phyloP scores from a whole-genome alignment of 371 early-diverging fungal genomes.

The Rhizopus delemar region DNA sequence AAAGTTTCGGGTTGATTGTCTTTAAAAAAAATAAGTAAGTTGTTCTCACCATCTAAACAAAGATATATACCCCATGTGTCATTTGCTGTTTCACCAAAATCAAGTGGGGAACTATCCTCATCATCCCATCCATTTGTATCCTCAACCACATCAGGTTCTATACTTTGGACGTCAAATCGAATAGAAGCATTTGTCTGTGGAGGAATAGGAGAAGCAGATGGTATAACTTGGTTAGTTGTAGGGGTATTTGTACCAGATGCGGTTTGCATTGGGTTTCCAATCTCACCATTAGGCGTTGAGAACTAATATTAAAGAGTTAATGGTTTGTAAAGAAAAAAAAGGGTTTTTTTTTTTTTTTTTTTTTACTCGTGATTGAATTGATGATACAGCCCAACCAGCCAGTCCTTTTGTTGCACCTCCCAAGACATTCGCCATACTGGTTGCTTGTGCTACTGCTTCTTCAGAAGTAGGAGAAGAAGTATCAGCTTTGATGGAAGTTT shows the following conservation, averaged over 20 bases:
- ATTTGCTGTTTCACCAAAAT: slow-evolving; percentile 15
- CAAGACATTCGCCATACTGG: slow-evolving; percentile 38
- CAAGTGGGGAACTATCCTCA: slow-evolving; percentile 26
- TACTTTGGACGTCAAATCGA: slow-evolving; percentile 4
- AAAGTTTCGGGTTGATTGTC: slow-evolving; percentile 1
- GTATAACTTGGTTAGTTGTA: neutral
- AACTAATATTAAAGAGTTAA: slow-evolving; percentile 16
- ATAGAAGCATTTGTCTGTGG: neutral
- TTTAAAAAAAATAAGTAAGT: too few relatives aligned
- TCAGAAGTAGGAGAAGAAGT: slow-evolving; percentile 13
- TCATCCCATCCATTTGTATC: slow-evolving; percentile 37
- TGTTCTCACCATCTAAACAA: too few relatives aligned
- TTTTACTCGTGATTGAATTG: slow-evolving; percentile 45
- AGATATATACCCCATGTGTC: slow-evolving; percentile 38
- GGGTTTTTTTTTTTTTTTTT: slow-evolving; percentile 15
- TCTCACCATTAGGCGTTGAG: slow-evolving; percentile 44
- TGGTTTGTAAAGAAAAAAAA: neutral
- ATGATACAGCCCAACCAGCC: slow-evolving; percentile 55
- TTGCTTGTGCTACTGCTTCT: slow-evolving; percentile 19
- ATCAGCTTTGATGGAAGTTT: slow-evolving; percentile 43
- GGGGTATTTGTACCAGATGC: slow-evolving; percentile 1
- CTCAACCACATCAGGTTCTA: slow-evolving; percentile 3
- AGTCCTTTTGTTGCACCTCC: slow-evolving; percentile 52
- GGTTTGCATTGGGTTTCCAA: slow-evolving; percentile 22
- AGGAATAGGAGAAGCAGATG: neutral